Base-by-base conservation (phyloP, 345 rosid species). In the Capsella bursapastoris region DNA sequence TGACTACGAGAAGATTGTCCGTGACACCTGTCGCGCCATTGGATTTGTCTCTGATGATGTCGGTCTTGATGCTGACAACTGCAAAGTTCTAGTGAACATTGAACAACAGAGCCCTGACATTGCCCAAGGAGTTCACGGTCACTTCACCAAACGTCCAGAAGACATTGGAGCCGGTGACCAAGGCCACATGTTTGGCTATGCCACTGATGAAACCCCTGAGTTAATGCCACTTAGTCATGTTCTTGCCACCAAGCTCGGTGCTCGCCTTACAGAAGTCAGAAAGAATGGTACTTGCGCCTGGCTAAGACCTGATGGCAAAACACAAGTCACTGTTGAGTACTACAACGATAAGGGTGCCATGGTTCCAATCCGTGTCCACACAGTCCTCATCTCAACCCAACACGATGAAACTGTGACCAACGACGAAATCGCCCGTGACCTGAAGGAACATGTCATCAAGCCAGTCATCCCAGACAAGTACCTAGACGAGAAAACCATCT, bases 61-160 rank as follows among this genome's bases (percentile, higher is more conserved):
- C 6, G 80, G 80, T 63, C 80, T 76, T 16, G 80, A 76, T 2
- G 80, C 80, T 8, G 80, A 76, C 11, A 70, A 76, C 0, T 76
- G 79, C 70, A 76, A 69, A 68, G 79, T 76, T 31, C 57, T 76
- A 1, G 79, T 76, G n/a, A 67, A 69, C 75, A 76, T 76, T 34
- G 79, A 87, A 80, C 83, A 87, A 79, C 91, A 87, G 79, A 86
- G 89, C 76, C 92, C 92, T 4, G 92, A 88, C 56, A 76, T 70
- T 76, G 80, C 80, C 0, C 80, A 76, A 49, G 80, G 80, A 13
- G 80, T 76, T 64, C 80, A 76, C 5, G 80, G 80, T 52, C 80
- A 76, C 13, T 69, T 76, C 59, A 76, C 80, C 9, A 76, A 76
- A 22, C 75, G 80, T 48, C 80, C 75, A 0, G 80, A 76, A 69